Conservation (phyloP, 2,329 filamentous ascomycete species). For the Cadophora gregata region DNA sequence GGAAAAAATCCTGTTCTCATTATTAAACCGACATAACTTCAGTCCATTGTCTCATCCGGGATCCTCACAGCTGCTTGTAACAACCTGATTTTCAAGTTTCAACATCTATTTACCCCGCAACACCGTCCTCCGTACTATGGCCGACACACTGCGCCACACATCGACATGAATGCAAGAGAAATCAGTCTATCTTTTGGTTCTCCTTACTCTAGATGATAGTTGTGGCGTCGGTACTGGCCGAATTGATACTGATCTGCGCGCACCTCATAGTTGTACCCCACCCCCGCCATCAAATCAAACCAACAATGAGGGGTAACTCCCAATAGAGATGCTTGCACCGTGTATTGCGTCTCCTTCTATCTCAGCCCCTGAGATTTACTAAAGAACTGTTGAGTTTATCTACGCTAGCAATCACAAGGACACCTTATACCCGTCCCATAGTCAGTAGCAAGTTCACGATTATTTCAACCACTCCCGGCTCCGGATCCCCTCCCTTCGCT, state of each 20-base stretch:
- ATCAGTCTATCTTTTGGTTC: background rate
- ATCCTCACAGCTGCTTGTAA: background rate
- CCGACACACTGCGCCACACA: background rate
- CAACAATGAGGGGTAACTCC: slow-evolving; percentile 1
- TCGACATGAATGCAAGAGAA: background rate
- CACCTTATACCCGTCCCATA: background rate
- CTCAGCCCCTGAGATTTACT: background rate
- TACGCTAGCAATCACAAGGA: background rate
- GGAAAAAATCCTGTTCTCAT: background rate
- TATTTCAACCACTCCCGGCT: background rate
- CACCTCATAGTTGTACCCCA: background rate
- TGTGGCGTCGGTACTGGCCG: slow-evolving; percentile 10
- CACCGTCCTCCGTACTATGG: background rate
- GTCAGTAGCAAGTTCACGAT: background rate
- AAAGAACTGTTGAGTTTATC: no score
- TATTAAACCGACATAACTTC: background rate
- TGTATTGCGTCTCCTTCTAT: background rate
- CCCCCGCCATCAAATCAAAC: background rate
- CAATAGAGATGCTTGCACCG: background rate
- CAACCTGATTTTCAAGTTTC: background rate
- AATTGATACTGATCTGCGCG: no score
- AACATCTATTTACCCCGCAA: background rate
- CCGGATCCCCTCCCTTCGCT: background rate
- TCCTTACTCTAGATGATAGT: background rate
- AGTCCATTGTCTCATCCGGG: background rate